These are phyloP conservation scores for Aspergillus cavernicola DNA, from an alignment of 495 filamentous ascomycete genomes.

Conservation along the genomic window DNA sequence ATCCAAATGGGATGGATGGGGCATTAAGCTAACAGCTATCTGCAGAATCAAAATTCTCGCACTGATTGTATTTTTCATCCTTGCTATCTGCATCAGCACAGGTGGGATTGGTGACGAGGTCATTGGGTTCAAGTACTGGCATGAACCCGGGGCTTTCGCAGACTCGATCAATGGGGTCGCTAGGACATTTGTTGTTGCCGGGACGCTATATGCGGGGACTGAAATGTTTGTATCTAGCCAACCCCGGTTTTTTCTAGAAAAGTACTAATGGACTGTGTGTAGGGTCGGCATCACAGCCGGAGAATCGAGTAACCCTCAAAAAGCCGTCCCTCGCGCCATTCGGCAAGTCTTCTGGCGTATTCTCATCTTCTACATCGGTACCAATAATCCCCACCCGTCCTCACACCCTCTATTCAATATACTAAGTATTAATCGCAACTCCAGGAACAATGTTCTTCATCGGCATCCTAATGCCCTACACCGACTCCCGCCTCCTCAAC, in stretches of 20 bases:
- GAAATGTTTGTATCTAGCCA: conserved; percentile 46
- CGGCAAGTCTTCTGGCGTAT: conserved; percentile 69
- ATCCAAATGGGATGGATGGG: too few species aligned
- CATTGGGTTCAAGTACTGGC: conserved; percentile 61
- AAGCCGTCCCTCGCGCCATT: conserved; percentile 62
- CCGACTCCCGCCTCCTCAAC: conserved; percentile 27
- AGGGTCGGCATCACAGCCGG: conserved; percentile 63
- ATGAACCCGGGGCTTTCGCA: conserved; percentile 59
- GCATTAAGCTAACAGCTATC: too few species aligned
- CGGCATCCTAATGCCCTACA: conserved; percentile 59
- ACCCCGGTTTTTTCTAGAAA: too few species aligned
- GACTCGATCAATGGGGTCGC: conserved; percentile 56
- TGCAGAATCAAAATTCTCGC: conserved; percentile 55
- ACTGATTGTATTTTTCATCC: conserved; percentile 56
- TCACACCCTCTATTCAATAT: too few species aligned
- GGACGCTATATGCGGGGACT: conserved; percentile 68
- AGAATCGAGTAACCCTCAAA: conserved; percentile 64
- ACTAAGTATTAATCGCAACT: too few species aligned
- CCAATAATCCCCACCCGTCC: conserved; percentile 12
- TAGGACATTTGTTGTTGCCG: conserved; percentile 59
- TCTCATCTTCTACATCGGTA: conserved; percentile 65
- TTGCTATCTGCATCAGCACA: conserved; percentile 59
- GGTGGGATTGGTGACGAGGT: conserved; percentile 54
- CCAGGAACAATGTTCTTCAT: conserved; percentile 61
- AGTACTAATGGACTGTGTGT: too few species aligned